Conservation (phyloP, 371 early-diverging fungal species). For the Batrachochytrium dendrobatidis region DNA sequence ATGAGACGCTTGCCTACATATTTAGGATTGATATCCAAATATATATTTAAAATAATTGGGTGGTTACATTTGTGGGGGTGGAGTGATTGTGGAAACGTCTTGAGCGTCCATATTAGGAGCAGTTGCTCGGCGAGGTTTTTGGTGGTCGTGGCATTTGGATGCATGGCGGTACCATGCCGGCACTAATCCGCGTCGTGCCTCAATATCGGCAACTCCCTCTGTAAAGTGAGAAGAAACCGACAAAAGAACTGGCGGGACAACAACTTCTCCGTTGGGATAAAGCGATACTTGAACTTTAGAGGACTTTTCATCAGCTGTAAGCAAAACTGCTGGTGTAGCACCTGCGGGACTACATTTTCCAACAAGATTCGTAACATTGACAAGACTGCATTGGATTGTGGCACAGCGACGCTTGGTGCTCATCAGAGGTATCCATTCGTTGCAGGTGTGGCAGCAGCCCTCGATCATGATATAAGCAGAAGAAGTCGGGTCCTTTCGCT, state of each 20-base stretch:
- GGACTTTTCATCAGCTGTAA: too few species aligned
- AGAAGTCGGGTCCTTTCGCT: slow-evolving; percentile 16
- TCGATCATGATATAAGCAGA: slow-evolving; percentile 54
- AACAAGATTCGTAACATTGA: too few species aligned
- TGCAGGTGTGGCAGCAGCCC: slow-evolving; percentile 83
- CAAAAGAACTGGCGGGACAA: not conserved
- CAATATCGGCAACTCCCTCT: slow-evolving; percentile 12
- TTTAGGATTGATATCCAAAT: too few species aligned
- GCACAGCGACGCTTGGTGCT: slow-evolving; percentile 54
- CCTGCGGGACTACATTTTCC: too few species aligned
- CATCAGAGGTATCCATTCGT: slow-evolving; percentile 74
- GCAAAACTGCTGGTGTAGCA: too few species aligned
- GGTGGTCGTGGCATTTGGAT: slow-evolving; percentile 85
- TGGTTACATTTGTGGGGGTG: too few species aligned
- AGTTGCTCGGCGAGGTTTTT: too few species aligned
- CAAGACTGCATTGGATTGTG: not conserved
- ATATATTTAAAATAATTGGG: too few species aligned
- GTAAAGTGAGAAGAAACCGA: slow-evolving; percentile 2
- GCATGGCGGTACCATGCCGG: slow-evolving; percentile 88
- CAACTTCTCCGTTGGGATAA: not conserved
- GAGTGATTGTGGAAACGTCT: too few species aligned
- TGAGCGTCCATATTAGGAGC: too few species aligned
- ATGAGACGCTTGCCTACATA: too few species aligned
- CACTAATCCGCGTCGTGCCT: slow-evolving; percentile 44
- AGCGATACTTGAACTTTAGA: too few species aligned